These are phyloP conservation scores for Polytrichum commune DNA, from an alignment of 225 moss, liverwort and hornwort genomes.

Conservation along the genomic window DNA sequence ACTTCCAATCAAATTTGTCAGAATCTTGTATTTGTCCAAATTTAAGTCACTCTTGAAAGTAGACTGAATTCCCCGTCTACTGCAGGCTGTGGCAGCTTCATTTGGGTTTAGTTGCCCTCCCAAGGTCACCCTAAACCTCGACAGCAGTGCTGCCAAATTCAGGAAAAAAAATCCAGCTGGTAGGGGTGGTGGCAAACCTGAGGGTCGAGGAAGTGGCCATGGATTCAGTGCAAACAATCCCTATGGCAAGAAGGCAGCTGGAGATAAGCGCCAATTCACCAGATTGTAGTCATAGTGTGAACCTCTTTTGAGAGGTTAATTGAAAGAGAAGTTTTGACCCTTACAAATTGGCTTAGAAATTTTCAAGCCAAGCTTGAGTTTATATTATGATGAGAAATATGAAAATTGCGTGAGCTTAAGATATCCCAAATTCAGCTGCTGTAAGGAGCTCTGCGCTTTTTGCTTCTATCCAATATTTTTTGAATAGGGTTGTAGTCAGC, in stretches of 20 bases:
- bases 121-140: conserved; percentile 85
- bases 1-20: background rate
- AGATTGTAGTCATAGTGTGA: conserved; percentile 39
- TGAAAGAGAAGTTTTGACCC: background rate
- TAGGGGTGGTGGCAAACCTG: conserved; percentile 24
- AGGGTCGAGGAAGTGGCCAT: conserved; percentile 63
- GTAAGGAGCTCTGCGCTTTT: no score
- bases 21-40: background rate
- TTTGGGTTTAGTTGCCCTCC: conserved; percentile 95
- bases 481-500: no score
- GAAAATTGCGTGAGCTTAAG: no score
- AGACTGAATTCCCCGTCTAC: no score
- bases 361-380: background rate
- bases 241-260: conserved; percentile 74
- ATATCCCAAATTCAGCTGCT: no score
- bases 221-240: conserved; percentile 85
- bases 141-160: conserved; percentile 95
- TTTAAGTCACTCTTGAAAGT: background rate
- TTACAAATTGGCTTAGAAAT: no score
- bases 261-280: conserved; percentile 69
- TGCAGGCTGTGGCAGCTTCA: conserved; percentile 79
- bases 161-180: conserved; percentile 62
- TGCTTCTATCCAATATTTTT: no score
- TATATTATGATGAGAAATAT: conserved; percentile 1
- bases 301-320: background rate